A percentile compares a stretch with the other conserved stretches of the same genome.
phyloP scores from a whole-genome alignment of 495 filamentous ascomycete genomes.

The Mycothermus thermophilus region DNA sequence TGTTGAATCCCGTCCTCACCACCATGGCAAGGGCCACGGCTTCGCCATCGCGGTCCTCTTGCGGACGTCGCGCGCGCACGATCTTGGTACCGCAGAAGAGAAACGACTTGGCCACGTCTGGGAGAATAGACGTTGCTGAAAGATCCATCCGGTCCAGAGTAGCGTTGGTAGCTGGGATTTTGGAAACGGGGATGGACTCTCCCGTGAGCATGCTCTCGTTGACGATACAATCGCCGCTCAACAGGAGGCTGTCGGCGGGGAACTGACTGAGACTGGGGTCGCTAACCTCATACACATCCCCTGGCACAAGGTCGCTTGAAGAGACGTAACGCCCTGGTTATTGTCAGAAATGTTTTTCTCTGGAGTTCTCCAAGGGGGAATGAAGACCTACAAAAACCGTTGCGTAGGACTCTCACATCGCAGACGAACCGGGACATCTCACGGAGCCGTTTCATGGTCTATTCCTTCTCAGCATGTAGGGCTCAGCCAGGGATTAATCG shows the following conservation, averaged over 20 bases:
- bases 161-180: conserved; percentile 73
- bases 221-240: conserved; percentile 94
- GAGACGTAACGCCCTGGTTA: conserved; percentile 64
- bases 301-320: conserved; percentile 82
- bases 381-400: conserved; percentile 73
- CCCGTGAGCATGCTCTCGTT: conserved; percentile 99
- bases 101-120: conserved; percentile 72
- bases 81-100: conserved; percentile 94
- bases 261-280: conserved; percentile 90
- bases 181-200: conserved; percentile 94
- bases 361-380: not conserved
- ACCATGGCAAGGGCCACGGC: conserved; percentile 86
- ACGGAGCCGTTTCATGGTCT: conserved; percentile 82
- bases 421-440: conserved; percentile 93
- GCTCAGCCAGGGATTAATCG: not conserved
- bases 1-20: conserved; percentile 88
- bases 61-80: conserved; percentile 75
- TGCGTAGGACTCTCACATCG: conserved; percentile 81
- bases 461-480: not conserved
- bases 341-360: conserved; percentile 15
- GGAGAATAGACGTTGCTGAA: conserved; percentile 60
- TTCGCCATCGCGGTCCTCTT: conserved; percentile 69
- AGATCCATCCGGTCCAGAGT: conserved; percentile 61
- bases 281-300: conserved; percentile 94
- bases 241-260: conserved; percentile 81